Evolutionary conservation across 768 basidiomycete genomes (phyloP).

Genomic region (Pleurotus sapidus): DNA sequence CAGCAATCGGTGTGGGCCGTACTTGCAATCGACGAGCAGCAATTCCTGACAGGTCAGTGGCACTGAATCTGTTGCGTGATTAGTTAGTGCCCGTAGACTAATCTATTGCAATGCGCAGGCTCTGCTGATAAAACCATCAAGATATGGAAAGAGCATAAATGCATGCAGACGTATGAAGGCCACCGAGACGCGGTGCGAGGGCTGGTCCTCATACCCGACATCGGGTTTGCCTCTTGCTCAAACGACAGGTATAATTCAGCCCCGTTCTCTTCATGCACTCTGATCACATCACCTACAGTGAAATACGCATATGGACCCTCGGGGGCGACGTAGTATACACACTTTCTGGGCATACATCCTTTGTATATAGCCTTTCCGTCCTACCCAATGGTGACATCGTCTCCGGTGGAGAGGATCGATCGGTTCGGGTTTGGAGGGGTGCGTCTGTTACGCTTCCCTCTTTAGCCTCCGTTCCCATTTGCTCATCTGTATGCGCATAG

Average conservation of each 20-base stretch:
- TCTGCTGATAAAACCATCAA: slow-evolving; percentile 96
- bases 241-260: slow-evolving; percentile 74
- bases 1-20: slow-evolving; percentile 95
- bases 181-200: slow-evolving; percentile 93
- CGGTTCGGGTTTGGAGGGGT: slow-evolving; percentile 91
- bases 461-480: not conserved
- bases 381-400: slow-evolving; percentile 82
- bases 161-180: slow-evolving; percentile 72
- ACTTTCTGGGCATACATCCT: slow-evolving; percentile 94
- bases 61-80: not conserved
- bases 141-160: slow-evolving; percentile 79
- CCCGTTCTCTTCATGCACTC: not conserved
- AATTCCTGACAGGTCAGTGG: slow-evolving; percentile 77
- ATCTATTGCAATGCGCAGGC: slow-evolving; percentile 37
- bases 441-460: slow-evolving; percentile 19
- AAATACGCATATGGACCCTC: slow-evolving; percentile 90
- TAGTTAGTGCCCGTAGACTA: slow-evolving; percentile 2
- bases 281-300: slow-evolving; percentile 40
- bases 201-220: slow-evolving; percentile 73
- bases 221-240: slow-evolving; percentile 93
- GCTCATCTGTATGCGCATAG: slow-evolving; percentile 31
- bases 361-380: slow-evolving; percentile 87
- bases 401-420: slow-evolving; percentile 93
- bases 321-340: slow-evolving; percentile 75
- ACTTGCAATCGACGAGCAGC: slow-evolving; percentile 69